Conservation (phyloP, 2,329 filamentous ascomycete species). For the Ilyonectria mors-panacis region DNA sequence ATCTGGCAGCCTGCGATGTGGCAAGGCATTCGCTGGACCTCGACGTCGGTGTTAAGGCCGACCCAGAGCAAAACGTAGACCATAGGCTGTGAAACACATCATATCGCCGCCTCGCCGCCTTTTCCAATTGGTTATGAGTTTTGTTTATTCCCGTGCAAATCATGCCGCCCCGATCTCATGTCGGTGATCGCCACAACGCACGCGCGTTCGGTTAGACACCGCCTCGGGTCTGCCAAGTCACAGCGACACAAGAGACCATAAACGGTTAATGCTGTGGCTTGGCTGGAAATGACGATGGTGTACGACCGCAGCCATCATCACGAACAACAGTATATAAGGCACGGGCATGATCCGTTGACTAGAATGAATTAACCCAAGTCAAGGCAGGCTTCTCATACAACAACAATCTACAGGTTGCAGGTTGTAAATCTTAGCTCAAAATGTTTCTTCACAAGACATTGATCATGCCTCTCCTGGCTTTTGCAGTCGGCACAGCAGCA, state of each 20-base stretch:
- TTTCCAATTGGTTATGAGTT: no score
- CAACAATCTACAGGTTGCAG: neutral
- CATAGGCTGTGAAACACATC: no score
- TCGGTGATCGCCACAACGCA: no score
- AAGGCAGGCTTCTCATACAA: neutral
- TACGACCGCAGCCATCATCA: neutral
- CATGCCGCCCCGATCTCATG: no score
- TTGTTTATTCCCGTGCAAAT: no score
- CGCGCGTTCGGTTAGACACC: neutral
- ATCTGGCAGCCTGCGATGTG: no score
- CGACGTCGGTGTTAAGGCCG: no score
- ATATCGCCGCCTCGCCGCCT: no score
- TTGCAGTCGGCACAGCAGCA: constrained; percentile 8
- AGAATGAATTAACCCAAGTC: no score
- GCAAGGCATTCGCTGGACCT: no score
- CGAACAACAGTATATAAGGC: neutral
- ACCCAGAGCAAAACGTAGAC: no score
- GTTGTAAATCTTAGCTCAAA: neutral
- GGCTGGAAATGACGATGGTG: neutral
- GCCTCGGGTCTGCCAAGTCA: neutral
- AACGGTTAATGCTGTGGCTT: neutral
- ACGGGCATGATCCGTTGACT: neutral
- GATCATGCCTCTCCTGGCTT: constrained; percentile 1
- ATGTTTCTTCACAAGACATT: constrained; percentile 5
- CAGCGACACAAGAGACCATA: neutral